phyloP scores from a whole-genome alignment of 2,329 filamentous ascomycete species.

The Diplocarpon mali region DNA sequence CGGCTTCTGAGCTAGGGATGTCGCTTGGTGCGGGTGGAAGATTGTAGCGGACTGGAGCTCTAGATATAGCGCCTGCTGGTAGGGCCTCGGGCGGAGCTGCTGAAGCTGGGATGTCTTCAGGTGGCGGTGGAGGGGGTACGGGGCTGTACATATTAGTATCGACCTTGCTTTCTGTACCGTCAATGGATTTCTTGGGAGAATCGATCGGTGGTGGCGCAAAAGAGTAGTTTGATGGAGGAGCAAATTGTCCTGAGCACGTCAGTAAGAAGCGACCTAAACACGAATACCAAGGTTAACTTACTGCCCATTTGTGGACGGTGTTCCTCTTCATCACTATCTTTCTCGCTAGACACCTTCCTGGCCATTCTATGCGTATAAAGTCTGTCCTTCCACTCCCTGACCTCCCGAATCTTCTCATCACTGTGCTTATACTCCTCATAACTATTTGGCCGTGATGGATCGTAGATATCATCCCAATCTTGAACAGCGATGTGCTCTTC shows the following conservation, averaged over 20 bases:
- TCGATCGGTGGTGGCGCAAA: conserved; percentile 43
- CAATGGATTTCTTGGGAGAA: conserved; percentile 28
- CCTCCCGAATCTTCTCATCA: conserved; percentile 70
- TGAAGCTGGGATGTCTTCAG: conserved; percentile 25
- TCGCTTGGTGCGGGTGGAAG: conserved; percentile 39
- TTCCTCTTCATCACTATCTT: conserved; percentile 34
- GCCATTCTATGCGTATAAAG: conserved; percentile 60
- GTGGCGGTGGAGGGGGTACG: conserved; percentile 27
- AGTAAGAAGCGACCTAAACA: conserved; percentile 2
- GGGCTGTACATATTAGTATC: conserved; percentile 15
- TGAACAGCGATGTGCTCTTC: conserved; percentile 47
- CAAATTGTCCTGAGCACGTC: conserved; percentile 41
- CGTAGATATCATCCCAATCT: conserved; percentile 89
- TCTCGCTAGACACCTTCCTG: conserved; percentile 35
- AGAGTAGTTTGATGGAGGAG: conserved; percentile 44
- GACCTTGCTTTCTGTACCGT: conserved; percentile 21
- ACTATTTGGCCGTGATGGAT: conserved; percentile 70
- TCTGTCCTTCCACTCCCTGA: conserved; percentile 74
- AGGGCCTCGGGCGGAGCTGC: conserved; percentile 25
- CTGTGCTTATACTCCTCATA: conserved; percentile 77
- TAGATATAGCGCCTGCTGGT: conserved; percentile 54
- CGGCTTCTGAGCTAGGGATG: conserved; percentile 40
- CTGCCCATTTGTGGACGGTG: conserved; percentile 33
- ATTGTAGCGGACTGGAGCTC: conserved; percentile 66
- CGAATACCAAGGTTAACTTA: conserved; percentile 25